These are phyloP conservation scores for Vigna mungo DNA, from an alignment of 306 rosid genomes.

Conservation along the genomic window DNA sequence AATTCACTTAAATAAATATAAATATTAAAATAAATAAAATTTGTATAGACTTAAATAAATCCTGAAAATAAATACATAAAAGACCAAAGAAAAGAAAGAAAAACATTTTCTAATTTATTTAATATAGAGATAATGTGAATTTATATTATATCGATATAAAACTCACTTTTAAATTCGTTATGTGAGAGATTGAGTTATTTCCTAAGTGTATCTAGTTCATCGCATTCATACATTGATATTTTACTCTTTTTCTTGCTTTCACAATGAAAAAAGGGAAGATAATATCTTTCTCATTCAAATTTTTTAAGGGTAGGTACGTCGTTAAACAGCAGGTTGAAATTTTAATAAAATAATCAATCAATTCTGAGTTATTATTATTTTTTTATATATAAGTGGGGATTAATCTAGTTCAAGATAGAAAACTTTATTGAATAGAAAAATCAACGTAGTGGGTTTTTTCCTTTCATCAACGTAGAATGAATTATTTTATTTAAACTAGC, in stretches of 20 bases:
- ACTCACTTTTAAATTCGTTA: too few relatives aligned
- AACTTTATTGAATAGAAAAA: constrained; percentile 38
- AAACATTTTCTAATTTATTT: too few relatives aligned
- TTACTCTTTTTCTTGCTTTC: background rate
- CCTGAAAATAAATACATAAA: too few relatives aligned
- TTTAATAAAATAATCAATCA: background rate
- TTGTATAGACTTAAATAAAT: too few relatives aligned
- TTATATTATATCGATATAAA: too few relatives aligned
- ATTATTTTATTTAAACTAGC: constrained; percentile 46
- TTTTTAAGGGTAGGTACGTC: constrained; percentile 1
- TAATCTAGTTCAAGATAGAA: background rate
- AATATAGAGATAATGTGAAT: too few relatives aligned
- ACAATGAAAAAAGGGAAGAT: background rate
- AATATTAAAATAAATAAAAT: too few relatives aligned
- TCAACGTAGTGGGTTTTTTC: constrained; percentile 24
- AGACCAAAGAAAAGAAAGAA: too few relatives aligned
- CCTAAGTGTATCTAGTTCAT: background rate
- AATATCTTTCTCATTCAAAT: background rate
- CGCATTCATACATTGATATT: background rate
- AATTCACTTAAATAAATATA: too few relatives aligned
- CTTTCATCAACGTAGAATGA: constrained; percentile 22
- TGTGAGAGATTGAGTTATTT: too few relatives aligned
- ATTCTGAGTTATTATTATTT: background rate
- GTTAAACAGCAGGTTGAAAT: background rate
- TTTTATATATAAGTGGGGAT: constrained; percentile 2